Conservation (phyloP, 2,329 filamentous ascomycete species). For the Coniochaeta prunicola region DNA sequence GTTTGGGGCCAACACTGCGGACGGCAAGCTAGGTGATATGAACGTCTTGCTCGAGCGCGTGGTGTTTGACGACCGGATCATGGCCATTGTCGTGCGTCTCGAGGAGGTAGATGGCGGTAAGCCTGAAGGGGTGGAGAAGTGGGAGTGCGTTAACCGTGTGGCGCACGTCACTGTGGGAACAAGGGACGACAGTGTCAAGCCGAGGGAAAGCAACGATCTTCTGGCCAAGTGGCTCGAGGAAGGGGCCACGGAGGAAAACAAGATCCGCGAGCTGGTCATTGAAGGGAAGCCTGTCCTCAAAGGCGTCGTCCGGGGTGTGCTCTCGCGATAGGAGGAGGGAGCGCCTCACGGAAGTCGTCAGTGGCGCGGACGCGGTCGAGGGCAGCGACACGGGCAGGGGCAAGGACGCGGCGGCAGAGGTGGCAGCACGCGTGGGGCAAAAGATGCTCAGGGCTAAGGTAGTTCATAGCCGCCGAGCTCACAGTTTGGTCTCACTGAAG, state of each 20-base stretch:
- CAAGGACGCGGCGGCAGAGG: background rate
- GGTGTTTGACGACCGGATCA: constrained; percentile 79
- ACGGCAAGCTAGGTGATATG: constrained; percentile 54
- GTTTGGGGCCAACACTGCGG: constrained; percentile 26
- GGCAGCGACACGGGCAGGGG: background rate
- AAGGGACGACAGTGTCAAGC: constrained; percentile 65
- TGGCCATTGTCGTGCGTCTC: constrained; percentile 83
- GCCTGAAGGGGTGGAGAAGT: constrained; percentile 25
- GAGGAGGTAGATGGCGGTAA: constrained; percentile 41
- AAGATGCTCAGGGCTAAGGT: background rate
- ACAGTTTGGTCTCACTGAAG: too few species aligned
- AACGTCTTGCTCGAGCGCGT: constrained; percentile 60
- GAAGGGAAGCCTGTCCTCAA: constrained; percentile 39
- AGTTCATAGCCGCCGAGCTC: too few species aligned
- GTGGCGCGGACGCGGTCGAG: background rate
- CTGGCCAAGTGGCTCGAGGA: constrained; percentile 65
- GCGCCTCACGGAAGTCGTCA: background rate
- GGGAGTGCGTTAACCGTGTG: constrained; percentile 68
- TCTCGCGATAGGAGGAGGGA: constrained; percentile 30
- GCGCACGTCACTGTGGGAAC: constrained; percentile 91
- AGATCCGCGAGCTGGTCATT: constrained; percentile 41
- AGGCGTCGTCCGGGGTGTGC: constrained; percentile 40
- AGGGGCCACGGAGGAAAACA: constrained; percentile 34
- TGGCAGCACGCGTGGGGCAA: background rate
- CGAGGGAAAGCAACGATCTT: constrained; percentile 88